Base-by-base conservation (phyloP, 192 early-diverging fungal species). In the Coemansia brasiliensis region DNA sequence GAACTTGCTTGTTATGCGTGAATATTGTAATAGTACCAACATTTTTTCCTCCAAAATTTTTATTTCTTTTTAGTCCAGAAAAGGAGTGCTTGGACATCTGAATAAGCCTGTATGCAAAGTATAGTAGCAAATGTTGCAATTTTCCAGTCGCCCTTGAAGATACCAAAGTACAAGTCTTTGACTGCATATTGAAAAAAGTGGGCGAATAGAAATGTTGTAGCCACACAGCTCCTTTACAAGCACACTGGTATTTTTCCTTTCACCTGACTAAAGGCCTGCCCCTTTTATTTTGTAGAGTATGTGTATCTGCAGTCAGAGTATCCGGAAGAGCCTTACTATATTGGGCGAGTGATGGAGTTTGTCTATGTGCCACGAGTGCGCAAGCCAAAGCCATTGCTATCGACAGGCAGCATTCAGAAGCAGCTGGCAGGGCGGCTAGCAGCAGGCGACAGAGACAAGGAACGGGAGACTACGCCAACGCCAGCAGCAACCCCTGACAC, bases 291-390 rank as follows among this genome's bases (percentile, higher is more conserved):
- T 57, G 37, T 83, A 92, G 89, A 93, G 52, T 86, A 86, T 78
- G 89, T 91, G 16, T 90, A 90, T 58, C 61, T 91, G 62, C 82
- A 84, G 17, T 84, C 87, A 41, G 88, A 90, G 55, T 81, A 84
- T 57, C 64, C 83, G 8, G 86, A 87, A 7, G 91, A 93, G 46
- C 80, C 87, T 46, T 89, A 84, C 53, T 89, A 87, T 57, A 86
- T 94, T 35, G 92, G 89, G 2, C 84, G 92, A 10, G 72, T 94
- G 54, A 86, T 92, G 86, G 87, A 89, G 66, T 90, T 94, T 64
- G 67, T 76, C 21, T 73, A 69, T 22, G 70, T 72, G 38, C 45
- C 70, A 41, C 76, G 66, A 40, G 68, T 71, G 5, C 83, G 83
- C 21, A 74, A 79, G 41, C 65, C 72, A 29, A 84, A 76, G 61